phyloP scores from a whole-genome alignment of 139 green algal species.

The Chlamydomonas urium region DNA sequence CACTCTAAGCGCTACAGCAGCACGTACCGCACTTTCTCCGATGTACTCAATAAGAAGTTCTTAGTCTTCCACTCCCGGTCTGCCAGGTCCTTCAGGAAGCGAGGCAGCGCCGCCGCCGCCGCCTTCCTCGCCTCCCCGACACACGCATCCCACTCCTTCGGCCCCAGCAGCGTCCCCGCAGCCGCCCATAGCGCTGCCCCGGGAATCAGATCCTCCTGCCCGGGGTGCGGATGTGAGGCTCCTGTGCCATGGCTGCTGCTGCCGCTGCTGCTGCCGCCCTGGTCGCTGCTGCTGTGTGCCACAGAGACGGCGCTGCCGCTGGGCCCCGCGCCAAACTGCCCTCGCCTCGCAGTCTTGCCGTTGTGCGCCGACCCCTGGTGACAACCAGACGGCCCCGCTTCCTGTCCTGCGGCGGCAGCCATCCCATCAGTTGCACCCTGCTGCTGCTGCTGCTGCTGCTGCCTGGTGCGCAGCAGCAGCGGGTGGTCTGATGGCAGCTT shows the following conservation, averaged over 20 bases:
- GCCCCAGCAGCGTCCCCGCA: background rate
- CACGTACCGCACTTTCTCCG: constrained; percentile 47
- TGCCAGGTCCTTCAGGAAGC: constrained; percentile 25
- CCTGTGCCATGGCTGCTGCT: background rate
- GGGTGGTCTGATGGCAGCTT: background rate
- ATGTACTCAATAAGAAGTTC: constrained; percentile 58
- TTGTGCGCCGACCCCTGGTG: background rate
- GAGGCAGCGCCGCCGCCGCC: constrained; percentile 10
- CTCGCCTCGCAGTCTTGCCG: constrained; percentile 11
- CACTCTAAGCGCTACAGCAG: constrained; percentile 14
- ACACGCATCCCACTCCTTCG: background rate
- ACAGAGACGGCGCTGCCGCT: background rate
- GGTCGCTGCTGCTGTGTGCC: background rate
- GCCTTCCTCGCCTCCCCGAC: background rate
- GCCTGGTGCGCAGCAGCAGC: background rate
- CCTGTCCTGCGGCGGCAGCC: background rate
- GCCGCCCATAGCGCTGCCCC: background rate
- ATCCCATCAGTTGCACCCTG: background rate
- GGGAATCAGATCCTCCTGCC: too few species aligned
- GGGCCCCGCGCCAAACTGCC: constrained; percentile 6
- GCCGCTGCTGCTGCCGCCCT: background rate
- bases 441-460: constrained; percentile 15
- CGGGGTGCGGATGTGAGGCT: background rate
- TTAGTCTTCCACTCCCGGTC: constrained; percentile 41
- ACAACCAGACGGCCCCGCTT: too few species aligned